Conservation (phyloP, 805 yeast genomes). For the Jamesozyma gamospora region DNA sequence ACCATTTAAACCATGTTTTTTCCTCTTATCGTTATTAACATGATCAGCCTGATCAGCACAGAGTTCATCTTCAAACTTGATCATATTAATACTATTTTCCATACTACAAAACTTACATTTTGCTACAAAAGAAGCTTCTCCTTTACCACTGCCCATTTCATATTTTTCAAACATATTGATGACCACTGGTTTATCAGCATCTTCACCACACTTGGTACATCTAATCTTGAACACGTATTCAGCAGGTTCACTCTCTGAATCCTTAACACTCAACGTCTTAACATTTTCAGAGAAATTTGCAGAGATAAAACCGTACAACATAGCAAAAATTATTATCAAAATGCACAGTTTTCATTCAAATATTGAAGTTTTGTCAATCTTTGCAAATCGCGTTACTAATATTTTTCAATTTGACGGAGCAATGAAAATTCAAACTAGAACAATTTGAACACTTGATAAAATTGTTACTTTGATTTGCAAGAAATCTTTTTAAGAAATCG, state of each 20-base stretch:
- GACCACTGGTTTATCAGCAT: slow-evolving; percentile 58
- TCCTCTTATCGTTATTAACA: slow-evolving; percentile 15
- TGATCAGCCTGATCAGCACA: slow-evolving; percentile 13
- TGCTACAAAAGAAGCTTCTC: slow-evolving; percentile 76
- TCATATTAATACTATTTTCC: slow-evolving; percentile 20
- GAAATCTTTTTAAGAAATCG: too few relatives aligned
- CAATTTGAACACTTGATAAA: too few relatives aligned
- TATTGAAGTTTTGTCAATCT: neutral
- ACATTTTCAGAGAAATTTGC: slow-evolving; percentile 37
- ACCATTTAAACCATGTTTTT: slow-evolving; percentile 21
- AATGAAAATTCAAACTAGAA: too few relatives aligned
- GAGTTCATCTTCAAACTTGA: slow-evolving; percentile 17
- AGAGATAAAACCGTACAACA: slow-evolving; percentile 22
- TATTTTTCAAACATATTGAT: slow-evolving; percentile 59
- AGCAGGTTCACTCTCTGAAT: slow-evolving; percentile 50
- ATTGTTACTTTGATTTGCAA: too few relatives aligned
- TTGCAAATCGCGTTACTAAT: too few relatives aligned
- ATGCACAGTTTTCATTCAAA: too few relatives aligned
- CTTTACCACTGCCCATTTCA: slow-evolving; percentile 60
- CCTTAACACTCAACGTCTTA: slow-evolving; percentile 48
- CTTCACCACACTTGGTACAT: slow-evolving; percentile 74
- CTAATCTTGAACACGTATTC: slow-evolving; percentile 65
- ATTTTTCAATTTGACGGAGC: too few relatives aligned
- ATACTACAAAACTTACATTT: slow-evolving; percentile 56
- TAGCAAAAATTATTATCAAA: too few relatives aligned